These are phyloP conservation scores for Helianthus tuberosus DNA, from an alignment of 129 eudicot species.

Conservation along the genomic window DNA sequence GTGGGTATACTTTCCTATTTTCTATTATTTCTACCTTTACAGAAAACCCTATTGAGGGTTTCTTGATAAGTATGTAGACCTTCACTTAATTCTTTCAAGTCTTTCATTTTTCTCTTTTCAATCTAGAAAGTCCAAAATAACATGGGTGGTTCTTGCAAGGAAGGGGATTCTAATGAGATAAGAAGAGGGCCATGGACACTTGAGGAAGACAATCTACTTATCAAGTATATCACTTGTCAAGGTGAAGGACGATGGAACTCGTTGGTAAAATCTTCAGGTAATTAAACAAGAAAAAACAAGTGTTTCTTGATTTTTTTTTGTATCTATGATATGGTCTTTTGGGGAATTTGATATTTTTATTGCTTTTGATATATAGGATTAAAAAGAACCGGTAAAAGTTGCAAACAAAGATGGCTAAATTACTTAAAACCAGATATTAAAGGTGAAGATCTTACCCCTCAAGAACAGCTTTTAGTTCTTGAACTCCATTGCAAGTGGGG, in stretches of 20 bases:
- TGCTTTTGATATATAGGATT: slow-evolving; percentile 38
- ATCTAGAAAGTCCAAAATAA: not conserved
- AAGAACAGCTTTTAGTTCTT: slow-evolving; percentile 62
- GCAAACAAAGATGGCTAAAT: slow-evolving; percentile 66
- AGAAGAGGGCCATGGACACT: slow-evolving; percentile 64
- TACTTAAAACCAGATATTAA: slow-evolving; percentile 60
- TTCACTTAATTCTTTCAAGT: slow-evolving; percentile 24
- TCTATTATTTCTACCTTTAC: slow-evolving; percentile 29
- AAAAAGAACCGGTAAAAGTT: slow-evolving; percentile 67
- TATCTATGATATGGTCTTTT: too few relatives aligned
- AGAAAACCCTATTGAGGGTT: slow-evolving; percentile 25
- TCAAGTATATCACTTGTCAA: slow-evolving; percentile 40
- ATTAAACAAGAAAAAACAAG: not conserved
- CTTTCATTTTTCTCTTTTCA: not conserved
- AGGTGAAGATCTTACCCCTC: slow-evolving; percentile 53
- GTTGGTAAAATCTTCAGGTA: slow-evolving; percentile 50
- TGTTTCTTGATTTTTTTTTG: not conserved
- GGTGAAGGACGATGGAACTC: slow-evolving; percentile 70
- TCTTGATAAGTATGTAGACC: slow-evolving; percentile 38
- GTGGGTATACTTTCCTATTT: slow-evolving; percentile 28
- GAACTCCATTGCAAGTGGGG: slow-evolving; percentile 66
- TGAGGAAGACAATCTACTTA: slow-evolving; percentile 57
- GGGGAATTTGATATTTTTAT: not conserved
- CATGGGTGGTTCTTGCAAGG: slow-evolving; percentile 35
- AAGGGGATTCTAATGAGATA: slow-evolving; percentile 22